Evolutionary conservation across 176 grass and related monocot genomes (phyloP), one percentile per base, ranked within the genome.

Genomic region (Aegilops speltoides): DNA sequence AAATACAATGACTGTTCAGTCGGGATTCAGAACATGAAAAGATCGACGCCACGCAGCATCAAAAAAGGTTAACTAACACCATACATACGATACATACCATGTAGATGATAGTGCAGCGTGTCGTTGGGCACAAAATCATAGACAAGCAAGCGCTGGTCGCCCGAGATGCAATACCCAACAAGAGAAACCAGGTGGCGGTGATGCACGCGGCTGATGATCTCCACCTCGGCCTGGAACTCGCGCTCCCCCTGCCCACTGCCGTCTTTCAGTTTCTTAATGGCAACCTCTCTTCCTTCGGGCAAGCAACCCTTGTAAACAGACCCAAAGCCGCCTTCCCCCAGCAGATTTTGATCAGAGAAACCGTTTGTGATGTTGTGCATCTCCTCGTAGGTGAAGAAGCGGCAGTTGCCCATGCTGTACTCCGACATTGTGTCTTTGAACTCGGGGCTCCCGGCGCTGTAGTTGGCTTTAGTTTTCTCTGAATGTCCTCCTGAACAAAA

Each of bases 181-280:
- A 98, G 97, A 68, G 97, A 98, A 71, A 98, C 97, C 84, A 98
- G 90, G 79, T 98, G 94, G 32, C 97, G 85, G 81, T 98, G 97
- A 86, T 98, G 97, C n/a, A 96, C 90, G 9, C 97, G 91, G 65
- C 92, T 93, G 79, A 98, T 98, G 65, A 98, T 98, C 80, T 98
- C 97, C 72, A 98, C 97, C 84, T 98, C 97, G 59, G 97, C 90
- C 60, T 90, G 92, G 80, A 98, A 98, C 82, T 98, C 97, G 0
- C 97, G 94, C 82, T 96, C 97, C 11, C 97, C 97, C 65, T 98
- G 97, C 24, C 91, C 90, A 8, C 97, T 78, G 9, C 89, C 97
- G 52, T 81, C 83, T 85, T 92, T 96, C 33, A 98, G 82, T 88
- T 92, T 91, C 78, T 98, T 98, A 50, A 98, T 86, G 0, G 97